Evolutionary conservation across 495 filamentous ascomycete species (phyloP), one percentile per base, ranked within the genome.

Genomic region (Evernia prunastri): DNA sequence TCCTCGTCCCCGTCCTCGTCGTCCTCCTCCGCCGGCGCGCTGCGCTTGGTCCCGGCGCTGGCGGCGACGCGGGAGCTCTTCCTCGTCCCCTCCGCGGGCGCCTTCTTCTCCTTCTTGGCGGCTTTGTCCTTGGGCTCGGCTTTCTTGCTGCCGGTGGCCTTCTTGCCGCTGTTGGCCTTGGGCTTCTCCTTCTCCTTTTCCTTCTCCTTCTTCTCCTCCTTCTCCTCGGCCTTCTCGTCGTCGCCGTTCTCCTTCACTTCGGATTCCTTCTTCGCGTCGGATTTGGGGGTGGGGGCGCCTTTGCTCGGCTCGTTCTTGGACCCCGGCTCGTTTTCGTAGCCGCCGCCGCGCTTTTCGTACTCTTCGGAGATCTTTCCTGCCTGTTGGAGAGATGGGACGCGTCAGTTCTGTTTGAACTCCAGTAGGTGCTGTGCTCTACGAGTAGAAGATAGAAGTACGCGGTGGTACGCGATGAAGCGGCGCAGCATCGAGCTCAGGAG

Each of bases 301-400:
- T 77, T 79, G 62, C 74, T 72, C 0, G 80, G 80, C 68, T 81
- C 74, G 54, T 83, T 80, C 64, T 82, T 82, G 40, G 78, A 81
- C 1, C 78, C 78, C 1, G 78, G 63, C 47, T 79, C 74, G 61
- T 84, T 79, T 60, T 81, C 79, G 67, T 82, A 84, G 23, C 70
- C 74, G 8, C 81, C 81, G 15, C 81, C 80, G 31, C 73, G 71
- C 65, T 76, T 76, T 66, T 84, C 81, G 66, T 83, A 83, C 66
- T 83, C 79, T 67, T 82, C 80, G 20, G 76, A 75, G 25, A 83
- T 72, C 70, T 83, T 84, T 58, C 73, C 68, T 15, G 75, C 76
- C 78, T 79, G 40, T 35, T n/a, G 40, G 9, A 10, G 18, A 0
- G 0, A 33, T 35, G 10, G n/a, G 25, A 54, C 51, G 29, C 51